These are phyloP conservation scores for Cyclostephanos invisitatus DNA, from an alignment of 108 stramenopile genomes.

Conservation along the genomic window DNA sequence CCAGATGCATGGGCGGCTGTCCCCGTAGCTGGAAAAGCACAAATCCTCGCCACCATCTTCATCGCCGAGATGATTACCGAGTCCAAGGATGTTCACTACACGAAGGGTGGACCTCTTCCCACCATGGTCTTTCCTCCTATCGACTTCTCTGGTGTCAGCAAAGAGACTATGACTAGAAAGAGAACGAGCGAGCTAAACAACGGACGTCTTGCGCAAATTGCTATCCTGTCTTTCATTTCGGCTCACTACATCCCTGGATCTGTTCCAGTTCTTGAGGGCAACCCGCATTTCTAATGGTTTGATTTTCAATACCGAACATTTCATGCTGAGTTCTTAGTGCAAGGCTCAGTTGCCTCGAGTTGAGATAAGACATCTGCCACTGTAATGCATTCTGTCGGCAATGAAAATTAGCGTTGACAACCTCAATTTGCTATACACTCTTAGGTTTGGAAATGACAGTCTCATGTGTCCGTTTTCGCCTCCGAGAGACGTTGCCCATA, in stretches of 20 bases:
- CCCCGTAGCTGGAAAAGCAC: slow-evolving; percentile 80
- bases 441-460: too few relatives aligned
- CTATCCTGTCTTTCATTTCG: slow-evolving; percentile 74
- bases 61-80: slow-evolving; percentile 75
- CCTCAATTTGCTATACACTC: neutral
- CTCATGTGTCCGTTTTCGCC: neutral
- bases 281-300: slow-evolving; percentile 60
- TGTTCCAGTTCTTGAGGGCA: slow-evolving; percentile 68
- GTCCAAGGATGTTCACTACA: slow-evolving; percentile 75
- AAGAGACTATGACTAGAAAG: slow-evolving; percentile 61
- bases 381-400: neutral
- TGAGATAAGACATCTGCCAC: neutral
- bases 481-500: too few relatives aligned
- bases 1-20: slow-evolving; percentile 85
- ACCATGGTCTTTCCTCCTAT: slow-evolving; percentile 86
- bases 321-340: neutral
- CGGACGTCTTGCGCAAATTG: slow-evolving; percentile 81
- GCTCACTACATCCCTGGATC: slow-evolving; percentile 77
- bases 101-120: slow-evolving; percentile 76
- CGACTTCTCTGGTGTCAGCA: slow-evolving; percentile 77
- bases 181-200: slow-evolving; percentile 77
- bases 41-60: slow-evolving; percentile 81
- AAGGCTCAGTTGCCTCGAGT: neutral
- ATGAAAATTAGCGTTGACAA: neutral
- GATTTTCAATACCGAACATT: neutral